These are phyloP conservation scores for Maudiozyma saulgeensis DNA, from an alignment of 805 yeast genomes.

Conservation along the genomic window DNA sequence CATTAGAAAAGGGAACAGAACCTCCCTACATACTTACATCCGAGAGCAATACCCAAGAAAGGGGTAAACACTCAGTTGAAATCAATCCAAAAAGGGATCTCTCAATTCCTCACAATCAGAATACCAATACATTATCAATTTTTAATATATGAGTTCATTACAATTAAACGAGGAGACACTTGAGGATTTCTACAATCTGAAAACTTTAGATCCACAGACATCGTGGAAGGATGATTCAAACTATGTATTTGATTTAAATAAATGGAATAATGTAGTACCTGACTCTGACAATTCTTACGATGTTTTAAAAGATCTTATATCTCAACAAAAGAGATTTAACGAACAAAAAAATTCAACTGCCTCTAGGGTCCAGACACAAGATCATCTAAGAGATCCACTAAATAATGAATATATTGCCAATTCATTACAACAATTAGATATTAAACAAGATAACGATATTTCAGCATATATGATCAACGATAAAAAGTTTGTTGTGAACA, in stretches of 20 bases:
- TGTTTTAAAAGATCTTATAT: constrained; percentile 24
- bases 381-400: constrained; percentile 41
- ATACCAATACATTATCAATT: background rate
- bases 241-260: constrained; percentile 15
- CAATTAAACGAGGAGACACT: constrained; percentile 21
- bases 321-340: constrained; percentile 14
- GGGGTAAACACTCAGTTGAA: too few species aligned
- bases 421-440: constrained; percentile 34
- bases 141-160: constrained; percentile 11
- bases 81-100: too few species aligned
- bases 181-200: constrained; percentile 36
- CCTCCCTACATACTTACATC: too few species aligned
- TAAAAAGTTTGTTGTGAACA: constrained; percentile 48
- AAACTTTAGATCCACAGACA: constrained; percentile 32
- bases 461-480: constrained; percentile 45
- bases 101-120: too few species aligned
- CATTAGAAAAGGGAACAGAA: too few species aligned
- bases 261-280: constrained; percentile 18
- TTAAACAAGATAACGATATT: constrained; percentile 30
- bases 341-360: background rate
- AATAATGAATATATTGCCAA: constrained; percentile 35
- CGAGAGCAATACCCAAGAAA: too few species aligned
- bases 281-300: constrained; percentile 27
- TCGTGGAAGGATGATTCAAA: constrained; percentile 32
- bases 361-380: constrained; percentile 13